phyloP scores from a whole-genome alignment of 73 alveolate species.

The Tetrahymena thermophila region DNA sequence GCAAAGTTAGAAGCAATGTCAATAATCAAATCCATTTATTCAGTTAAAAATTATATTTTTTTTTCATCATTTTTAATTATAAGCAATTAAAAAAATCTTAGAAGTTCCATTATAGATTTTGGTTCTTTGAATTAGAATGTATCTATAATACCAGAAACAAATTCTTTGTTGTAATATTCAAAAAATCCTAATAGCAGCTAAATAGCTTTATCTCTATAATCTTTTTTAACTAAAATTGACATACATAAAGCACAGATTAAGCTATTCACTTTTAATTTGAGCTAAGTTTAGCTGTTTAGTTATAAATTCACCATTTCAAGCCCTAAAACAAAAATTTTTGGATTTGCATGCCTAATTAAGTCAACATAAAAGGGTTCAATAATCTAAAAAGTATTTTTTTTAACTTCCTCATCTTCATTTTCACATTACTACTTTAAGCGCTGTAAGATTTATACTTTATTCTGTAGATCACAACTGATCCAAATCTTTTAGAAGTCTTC shows the following conservation, averaged over 20 bases:
- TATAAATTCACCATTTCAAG: background rate
- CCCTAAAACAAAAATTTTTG: background rate
- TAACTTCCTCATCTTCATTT: background rate
- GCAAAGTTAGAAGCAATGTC: background rate
- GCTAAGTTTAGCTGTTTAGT: background rate
- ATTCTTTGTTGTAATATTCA: background rate
- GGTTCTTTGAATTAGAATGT: background rate
- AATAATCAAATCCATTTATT: background rate
- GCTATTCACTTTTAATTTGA: background rate
- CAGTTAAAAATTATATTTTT: background rate
- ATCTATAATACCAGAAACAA: background rate
- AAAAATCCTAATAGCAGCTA: background rate
- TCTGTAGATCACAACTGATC: background rate
- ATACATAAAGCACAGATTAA: background rate
- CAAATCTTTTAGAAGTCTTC: background rate
- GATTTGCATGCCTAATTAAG: background rate
- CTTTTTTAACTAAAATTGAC: background rate
- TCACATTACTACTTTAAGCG: background rate
- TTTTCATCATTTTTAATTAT: background rate
- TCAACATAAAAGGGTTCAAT: background rate
- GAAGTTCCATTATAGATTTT: background rate
- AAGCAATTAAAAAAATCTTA: background rate
- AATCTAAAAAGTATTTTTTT: background rate
- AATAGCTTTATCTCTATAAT: background rate
- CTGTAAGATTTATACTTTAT: background rate